These are phyloP conservation scores for Alternaria infectoria DNA, from an alignment of 2,329 filamentous ascomycete genomes.

Conservation along the genomic window DNA sequence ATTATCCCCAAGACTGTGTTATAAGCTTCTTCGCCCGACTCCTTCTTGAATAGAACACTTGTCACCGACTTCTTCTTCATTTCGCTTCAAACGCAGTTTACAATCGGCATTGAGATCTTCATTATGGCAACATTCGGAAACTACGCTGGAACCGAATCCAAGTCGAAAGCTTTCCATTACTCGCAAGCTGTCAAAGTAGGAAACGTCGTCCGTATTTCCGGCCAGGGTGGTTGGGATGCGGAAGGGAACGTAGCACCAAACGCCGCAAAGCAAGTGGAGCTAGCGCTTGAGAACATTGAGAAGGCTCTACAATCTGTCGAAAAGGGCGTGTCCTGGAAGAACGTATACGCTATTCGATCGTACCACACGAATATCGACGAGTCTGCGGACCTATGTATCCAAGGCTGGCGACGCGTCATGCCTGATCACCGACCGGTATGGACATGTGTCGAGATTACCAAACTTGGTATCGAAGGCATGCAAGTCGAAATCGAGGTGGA, in stretches of 20 bases:
- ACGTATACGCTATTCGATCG: slow-evolving; percentile 47
- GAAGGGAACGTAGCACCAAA: slow-evolving; percentile 8
- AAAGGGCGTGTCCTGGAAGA: slow-evolving; percentile 45
- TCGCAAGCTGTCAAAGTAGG: slow-evolving; percentile 20
- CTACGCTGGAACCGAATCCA: slow-evolving; percentile 11
- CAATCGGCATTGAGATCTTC: background rate
- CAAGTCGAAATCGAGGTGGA: slow-evolving; percentile 21
- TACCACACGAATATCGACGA: slow-evolving; percentile 14
- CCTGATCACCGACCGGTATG: slow-evolving; percentile 19
- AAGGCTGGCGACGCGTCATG: slow-evolving; percentile 3
- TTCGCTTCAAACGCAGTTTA: background rate
- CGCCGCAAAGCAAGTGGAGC: slow-evolving; percentile 15
- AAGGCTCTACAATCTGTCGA: slow-evolving; percentile 43
- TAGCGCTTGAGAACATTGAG: slow-evolving; percentile 62
- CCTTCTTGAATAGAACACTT: background rate
- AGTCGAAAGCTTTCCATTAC: slow-evolving; percentile 13
- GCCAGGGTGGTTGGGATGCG: slow-evolving; percentile 23
- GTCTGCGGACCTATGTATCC: background rate
- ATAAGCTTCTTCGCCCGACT: background rate
- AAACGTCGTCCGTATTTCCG: slow-evolving; percentile 14
- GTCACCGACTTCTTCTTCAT: background rate
- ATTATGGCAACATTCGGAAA: slow-evolving; percentile 1
- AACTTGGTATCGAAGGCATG: slow-evolving; percentile 15
- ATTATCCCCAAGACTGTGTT: background rate
- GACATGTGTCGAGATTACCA: slow-evolving; percentile 19